Base-by-base conservation (phyloP, 768 basidiomycete genomes). In the Pholiota microspora region DNA sequence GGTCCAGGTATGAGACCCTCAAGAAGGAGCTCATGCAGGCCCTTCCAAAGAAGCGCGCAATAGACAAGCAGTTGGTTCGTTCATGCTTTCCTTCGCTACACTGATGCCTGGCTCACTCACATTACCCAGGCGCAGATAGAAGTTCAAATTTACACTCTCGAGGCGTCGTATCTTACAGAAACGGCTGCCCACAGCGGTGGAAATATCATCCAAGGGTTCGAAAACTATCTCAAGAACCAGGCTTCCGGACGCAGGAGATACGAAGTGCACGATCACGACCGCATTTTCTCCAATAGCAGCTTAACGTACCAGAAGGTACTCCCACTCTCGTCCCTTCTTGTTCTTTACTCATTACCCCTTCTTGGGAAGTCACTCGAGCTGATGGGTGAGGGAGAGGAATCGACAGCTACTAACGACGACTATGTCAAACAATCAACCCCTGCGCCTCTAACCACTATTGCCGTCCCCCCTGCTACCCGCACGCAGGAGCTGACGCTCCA, bases 171-270 rank as follows among this genome's bases (percentile, higher is more conserved):
- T 68, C 74, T 94, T 31, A 81, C 83, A 6, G 92, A 94, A 49
- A 92, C 92, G 0, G 82, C 86, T 1, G 75, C 76, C 0, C 85
- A 88, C 57, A 85, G 83, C 61, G 89, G 91, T 15, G 92, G 92
- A 27, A 93, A 94, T 61, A 92, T 94, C 50, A 87, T 94, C 32
- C 87, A 87, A 62, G 92, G 92, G 3, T 93, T 93, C 59, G 92
- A 93, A 51, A 84, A 86, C 36, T 94, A 92, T 65, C 80, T 93
- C 54, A 94, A 93, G 70, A 86, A 86, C 61, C 87, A 85, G 55
- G 80, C 79, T 0, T 75, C 79, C 7, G 83, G 79, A 6, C 75
- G 89, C 62, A 79, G 86, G 65, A 86, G 85, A 64, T 83, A 86
- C 59, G 90, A 93, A 59, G 80, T 91, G 54, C 82, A 79, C 57